These are phyloP conservation scores for Neopestalotiopsis sp. DNA, from an alignment of 2,329 filamentous ascomycete species.

Conservation along the genomic window DNA sequence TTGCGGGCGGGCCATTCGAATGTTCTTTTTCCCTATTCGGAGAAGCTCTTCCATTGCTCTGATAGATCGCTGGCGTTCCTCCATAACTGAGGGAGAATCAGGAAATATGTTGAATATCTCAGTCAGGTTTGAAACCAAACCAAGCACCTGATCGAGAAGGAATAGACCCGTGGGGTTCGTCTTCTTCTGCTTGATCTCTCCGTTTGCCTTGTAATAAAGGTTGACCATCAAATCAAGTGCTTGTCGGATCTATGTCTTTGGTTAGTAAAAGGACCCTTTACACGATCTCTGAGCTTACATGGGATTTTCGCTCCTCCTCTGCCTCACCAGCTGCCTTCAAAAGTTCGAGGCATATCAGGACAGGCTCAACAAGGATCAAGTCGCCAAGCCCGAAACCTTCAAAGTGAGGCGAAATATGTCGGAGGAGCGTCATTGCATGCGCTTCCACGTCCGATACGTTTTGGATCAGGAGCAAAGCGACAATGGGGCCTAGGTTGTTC, in stretches of 20 bases:
- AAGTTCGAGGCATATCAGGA: slow-evolving; percentile 78
- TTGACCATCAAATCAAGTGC: slow-evolving; percentile 53
- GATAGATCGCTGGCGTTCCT: slow-evolving; percentile 79
- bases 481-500: slow-evolving; percentile 60
- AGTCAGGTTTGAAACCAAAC: slow-evolving; percentile 83
- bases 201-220: slow-evolving; percentile 44
- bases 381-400: slow-evolving; percentile 67
- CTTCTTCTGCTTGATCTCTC: slow-evolving; percentile 52
- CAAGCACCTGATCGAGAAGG: slow-evolving; percentile 82
- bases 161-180: slow-evolving; percentile 71
- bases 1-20: slow-evolving; percentile 84
- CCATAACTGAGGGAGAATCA: slow-evolving; percentile 55
- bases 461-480: slow-evolving; percentile 65
- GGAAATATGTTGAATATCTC: slow-evolving; percentile 74
- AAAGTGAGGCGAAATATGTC: slow-evolving; percentile 73
- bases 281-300: slow-evolving; percentile 53
- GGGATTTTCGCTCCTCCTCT: slow-evolving; percentile 57
- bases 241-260: slow-evolving; percentile 46
- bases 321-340: slow-evolving; percentile 79
- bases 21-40: slow-evolving; percentile 71
- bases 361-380: slow-evolving; percentile 76
- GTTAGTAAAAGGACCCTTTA: slow-evolving; percentile 29
- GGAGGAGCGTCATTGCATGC: slow-evolving; percentile 71
- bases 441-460: slow-evolving; percentile 62
- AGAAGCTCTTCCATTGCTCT: slow-evolving; percentile 89